Percentiles rank a stretch among this genome's conserved stretches.
phyloP scores from a whole-genome alignment of 306 rosid genomes.

The Amphicarpaea edgeworthii region DNA sequence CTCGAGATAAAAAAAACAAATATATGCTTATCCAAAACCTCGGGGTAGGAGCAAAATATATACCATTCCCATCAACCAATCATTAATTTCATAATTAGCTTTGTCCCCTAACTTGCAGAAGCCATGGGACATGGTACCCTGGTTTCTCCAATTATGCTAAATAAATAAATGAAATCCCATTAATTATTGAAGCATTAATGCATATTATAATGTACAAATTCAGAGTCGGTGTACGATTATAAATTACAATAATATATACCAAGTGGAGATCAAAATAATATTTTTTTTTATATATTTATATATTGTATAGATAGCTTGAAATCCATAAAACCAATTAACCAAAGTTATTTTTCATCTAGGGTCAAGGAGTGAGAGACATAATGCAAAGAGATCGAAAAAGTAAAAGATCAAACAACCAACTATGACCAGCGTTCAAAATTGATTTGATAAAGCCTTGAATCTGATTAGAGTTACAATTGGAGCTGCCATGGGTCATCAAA shows the following conservation, averaged over 20 bases:
- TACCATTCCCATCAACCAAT: constrained; percentile 6
- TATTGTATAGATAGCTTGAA: background rate
- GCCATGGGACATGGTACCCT: constrained; percentile 26
- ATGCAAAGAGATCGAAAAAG: background rate
- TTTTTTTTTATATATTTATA: no score
- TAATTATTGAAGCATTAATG: constrained; percentile 25
- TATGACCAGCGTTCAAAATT: constrained; percentile 38
- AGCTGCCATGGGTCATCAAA: background rate
- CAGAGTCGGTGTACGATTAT: background rate
- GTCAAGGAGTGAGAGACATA: constrained; percentile 13
- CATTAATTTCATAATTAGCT: constrained; percentile 27
- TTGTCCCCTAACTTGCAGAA: constrained; percentile 37
- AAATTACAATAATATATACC: background rate
- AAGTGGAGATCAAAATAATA: no score
- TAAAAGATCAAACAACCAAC: background rate
- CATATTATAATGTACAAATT: constrained; percentile 14
- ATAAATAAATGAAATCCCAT: background rate
- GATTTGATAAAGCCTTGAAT: constrained; percentile 23
- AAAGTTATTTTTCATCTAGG: background rate
- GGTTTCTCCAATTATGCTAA: background rate
- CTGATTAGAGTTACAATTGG: background rate
- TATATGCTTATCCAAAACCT: constrained; percentile 32
- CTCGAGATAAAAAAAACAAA: background rate
- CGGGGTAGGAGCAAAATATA: constrained; percentile 3
- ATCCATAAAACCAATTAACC: background rate